phyloP scores from a whole-genome alignment of 768 basidiomycete genomes.

The Podaxis sp. region DNA sequence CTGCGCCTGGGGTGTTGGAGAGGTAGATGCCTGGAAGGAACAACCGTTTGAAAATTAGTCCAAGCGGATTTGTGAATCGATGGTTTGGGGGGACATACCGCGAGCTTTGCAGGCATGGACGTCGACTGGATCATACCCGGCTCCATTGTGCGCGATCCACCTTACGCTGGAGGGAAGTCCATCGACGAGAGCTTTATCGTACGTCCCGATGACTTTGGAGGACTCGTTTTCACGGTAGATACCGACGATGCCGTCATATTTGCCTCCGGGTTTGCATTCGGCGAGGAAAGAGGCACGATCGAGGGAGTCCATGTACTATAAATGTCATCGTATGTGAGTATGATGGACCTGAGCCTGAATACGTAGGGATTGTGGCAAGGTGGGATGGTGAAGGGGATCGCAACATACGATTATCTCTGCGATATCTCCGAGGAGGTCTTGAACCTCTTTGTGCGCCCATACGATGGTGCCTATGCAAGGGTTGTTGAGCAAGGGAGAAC shows the following conservation, averaged over 20 bases:
- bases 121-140: constrained; percentile 90
- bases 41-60: not conserved
- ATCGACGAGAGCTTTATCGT: constrained; percentile 76
- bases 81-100: constrained; percentile 41
- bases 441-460: constrained; percentile 79
- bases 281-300: constrained; percentile 69
- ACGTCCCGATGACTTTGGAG: constrained; percentile 63
- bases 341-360: not conserved
- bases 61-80: not conserved
- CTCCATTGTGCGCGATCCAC: constrained; percentile 92
- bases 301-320: constrained; percentile 51
- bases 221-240: constrained; percentile 81
- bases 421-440: constrained; percentile 60
- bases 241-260: constrained; percentile 70
- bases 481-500: not conserved
- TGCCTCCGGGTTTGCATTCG: constrained; percentile 62
- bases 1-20: constrained; percentile 88
- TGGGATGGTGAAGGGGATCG: not conserved
- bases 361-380: not conserved
- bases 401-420: constrained; percentile 75
- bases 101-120: constrained; percentile 68
- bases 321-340: not conserved
- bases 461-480: constrained; percentile 58
- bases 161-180: constrained; percentile 67
- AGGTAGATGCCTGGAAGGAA: constrained; percentile 64